A percentile compares a stretch with the other conserved stretches of the same genome.
Evolutionary conservation across 2,329 filamentous ascomycete genomes (phyloP).

Genomic region (Aureobasidium sp.): DNA sequence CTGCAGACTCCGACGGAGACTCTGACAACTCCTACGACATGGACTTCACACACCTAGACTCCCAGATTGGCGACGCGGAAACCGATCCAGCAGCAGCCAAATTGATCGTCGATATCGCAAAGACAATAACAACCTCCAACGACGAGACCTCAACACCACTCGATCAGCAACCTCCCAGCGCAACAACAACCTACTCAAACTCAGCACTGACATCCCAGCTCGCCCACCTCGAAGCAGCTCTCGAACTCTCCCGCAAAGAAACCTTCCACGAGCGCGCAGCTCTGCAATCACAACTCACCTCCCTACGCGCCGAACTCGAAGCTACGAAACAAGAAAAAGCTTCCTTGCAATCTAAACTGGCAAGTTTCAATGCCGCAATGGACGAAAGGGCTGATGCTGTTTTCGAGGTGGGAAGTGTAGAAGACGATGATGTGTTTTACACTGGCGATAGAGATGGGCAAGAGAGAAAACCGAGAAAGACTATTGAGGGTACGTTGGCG

Average conservation of each 20-base stretch:
- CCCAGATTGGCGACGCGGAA: not conserved
- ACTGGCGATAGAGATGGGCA: not conserved
- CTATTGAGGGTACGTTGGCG: constrained; percentile 19
- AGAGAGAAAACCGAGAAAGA: constrained; percentile 3
- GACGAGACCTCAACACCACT: not conserved
- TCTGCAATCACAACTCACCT: not conserved
- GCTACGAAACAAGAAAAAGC: not conserved
- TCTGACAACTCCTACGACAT: constrained; percentile 3
- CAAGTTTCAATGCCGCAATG: not conserved
- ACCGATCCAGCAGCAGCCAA: not conserved
- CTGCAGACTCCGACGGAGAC: not conserved
- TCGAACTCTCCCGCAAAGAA: constrained; percentile 2
- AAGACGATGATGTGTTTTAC: constrained; percentile 1
- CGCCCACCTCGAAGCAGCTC: constrained; percentile 8
- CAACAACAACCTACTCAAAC: constrained; percentile 6
- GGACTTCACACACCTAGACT: not conserved
- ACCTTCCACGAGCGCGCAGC: not conserved
- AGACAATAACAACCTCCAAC: not conserved
- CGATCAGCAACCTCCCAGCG: not conserved
- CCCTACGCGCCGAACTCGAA: not conserved
- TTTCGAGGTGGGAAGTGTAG: not conserved
- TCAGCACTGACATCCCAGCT: not conserved
- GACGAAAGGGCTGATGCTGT: not conserved
- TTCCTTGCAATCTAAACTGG: not conserved
- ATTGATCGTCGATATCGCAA: not conserved